Percentiles rank a stretch among this genome's conserved stretches.
Conservation (phyloP, 495 filamentous ascomycete genomes). For the Hypoxylon crocopeplum region DNA sequence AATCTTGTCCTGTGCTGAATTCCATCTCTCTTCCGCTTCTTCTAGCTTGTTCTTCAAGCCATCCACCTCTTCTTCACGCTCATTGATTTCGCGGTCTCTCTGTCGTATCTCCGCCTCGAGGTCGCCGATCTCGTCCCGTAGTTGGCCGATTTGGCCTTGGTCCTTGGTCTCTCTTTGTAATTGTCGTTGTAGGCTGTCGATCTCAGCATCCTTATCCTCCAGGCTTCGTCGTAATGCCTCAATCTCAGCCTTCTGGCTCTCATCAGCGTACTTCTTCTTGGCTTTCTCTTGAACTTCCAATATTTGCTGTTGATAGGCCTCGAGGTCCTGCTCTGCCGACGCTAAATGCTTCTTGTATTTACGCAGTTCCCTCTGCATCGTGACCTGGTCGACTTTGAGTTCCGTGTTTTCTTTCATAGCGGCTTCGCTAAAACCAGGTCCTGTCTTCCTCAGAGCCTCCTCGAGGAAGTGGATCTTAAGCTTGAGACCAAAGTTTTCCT, state of each 20-base stretch:
- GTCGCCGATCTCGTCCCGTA: constrained; percentile 66
- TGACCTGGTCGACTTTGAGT: constrained; percentile 87
- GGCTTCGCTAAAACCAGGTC: constrained; percentile 83
- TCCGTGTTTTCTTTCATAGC: constrained; percentile 94
- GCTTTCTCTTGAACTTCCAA: constrained; percentile 79
- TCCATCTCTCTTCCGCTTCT: constrained; percentile 41
- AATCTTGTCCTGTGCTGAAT: constrained; percentile 50
- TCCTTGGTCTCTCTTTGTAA: constrained; percentile 38
- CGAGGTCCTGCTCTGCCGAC: constrained; percentile 79
- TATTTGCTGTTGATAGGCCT: constrained; percentile 78
- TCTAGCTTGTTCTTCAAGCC: constrained; percentile 33
- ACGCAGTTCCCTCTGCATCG: constrained; percentile 83
- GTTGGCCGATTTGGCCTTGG: constrained; percentile 52
- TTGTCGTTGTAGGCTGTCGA: constrained; percentile 57
- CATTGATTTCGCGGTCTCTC: constrained; percentile 55
- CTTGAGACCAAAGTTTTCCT: constrained; percentile 83
- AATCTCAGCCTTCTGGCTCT: constrained; percentile 64
- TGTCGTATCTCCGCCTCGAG: constrained; percentile 65
- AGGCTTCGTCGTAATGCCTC: constrained; percentile 60
- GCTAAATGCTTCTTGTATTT: constrained; percentile 81
- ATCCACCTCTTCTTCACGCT: constrained; percentile 53
- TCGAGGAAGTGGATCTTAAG: constrained; percentile 83
- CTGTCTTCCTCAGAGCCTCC: constrained; percentile 79
- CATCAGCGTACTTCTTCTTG: constrained; percentile 73
- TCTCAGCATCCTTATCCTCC: constrained; percentile 58